Percentiles rank a stretch among this genome's conserved stretches.
phyloP scores from a whole-genome alignment of 2,329 filamentous ascomycete species.

The Teratosphaeria pseudoeucalypti region DNA sequence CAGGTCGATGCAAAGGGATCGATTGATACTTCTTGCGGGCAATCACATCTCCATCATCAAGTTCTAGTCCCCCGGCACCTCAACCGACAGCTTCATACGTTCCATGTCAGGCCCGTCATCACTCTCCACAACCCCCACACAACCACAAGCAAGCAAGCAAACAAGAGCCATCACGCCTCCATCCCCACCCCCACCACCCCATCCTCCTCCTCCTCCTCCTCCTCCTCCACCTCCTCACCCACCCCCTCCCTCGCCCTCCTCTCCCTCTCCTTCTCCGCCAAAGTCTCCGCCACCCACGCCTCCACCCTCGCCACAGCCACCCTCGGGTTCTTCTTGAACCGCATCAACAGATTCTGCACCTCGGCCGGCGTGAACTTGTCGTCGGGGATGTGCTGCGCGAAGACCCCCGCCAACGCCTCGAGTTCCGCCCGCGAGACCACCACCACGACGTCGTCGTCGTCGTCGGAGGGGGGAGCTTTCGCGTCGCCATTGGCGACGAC shows the following conservation, averaged over 20 bases:
- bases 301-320: slow-evolving; percentile 34
- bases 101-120: neutral
- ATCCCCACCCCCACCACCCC: neutral
- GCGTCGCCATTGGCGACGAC: slow-evolving; percentile 7
- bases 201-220: slow-evolving; percentile 6
- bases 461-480: neutral
- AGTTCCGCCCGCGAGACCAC: slow-evolving; percentile 21
- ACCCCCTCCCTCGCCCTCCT: neutral
- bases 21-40: too few species aligned
- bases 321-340: slow-evolving; percentile 38
- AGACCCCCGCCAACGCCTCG: slow-evolving; percentile 32
- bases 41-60: too few species aligned
- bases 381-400: slow-evolving; percentile 38
- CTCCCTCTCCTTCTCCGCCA: slow-evolving; percentile 15
- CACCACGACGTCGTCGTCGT: slow-evolving; percentile 4
- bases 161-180: neutral
- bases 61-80: too few species aligned
- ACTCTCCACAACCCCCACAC: neutral
- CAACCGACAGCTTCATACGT: too few species aligned
- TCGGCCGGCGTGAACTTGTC: slow-evolving; percentile 42
- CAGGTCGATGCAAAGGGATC: too few species aligned
- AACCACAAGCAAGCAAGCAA: neutral
- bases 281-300: slow-evolving; percentile 29
- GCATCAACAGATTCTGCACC: slow-evolving; percentile 43
- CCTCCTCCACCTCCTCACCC: slow-evolving; percentile 3